phyloP scores from a whole-genome alignment of 768 basidiomycete genomes.

The Termitomyces sp. region DNA sequence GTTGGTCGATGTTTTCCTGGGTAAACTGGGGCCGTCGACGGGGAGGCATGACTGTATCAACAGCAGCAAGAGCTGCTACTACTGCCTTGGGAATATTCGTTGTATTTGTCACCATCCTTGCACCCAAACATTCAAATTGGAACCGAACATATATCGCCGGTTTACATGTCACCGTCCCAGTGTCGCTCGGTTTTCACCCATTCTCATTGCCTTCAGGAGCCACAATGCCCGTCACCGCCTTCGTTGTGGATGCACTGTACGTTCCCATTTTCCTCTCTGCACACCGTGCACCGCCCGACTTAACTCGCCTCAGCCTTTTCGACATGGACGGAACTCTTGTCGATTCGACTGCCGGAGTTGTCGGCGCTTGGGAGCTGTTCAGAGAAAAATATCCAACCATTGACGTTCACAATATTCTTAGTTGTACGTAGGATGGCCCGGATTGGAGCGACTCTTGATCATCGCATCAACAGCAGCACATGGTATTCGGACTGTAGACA shows the following conservation, averaged over 20 bases:
- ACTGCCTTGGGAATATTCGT: background rate
- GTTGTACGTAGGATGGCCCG: slow-evolving; percentile 38
- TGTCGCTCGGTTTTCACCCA: background rate
- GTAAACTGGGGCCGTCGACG: slow-evolving; percentile 72
- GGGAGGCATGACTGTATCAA: slow-evolving; percentile 58
- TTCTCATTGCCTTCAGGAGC: slow-evolving; percentile 5
- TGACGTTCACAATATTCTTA: slow-evolving; percentile 55
- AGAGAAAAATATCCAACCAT: slow-evolving; percentile 61
- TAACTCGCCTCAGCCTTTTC: slow-evolving; percentile 44
- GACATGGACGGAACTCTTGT: slow-evolving; percentile 84
- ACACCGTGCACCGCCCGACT: slow-evolving; percentile 6
- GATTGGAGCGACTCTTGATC: background rate
- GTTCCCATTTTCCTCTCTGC: slow-evolving; percentile 7
- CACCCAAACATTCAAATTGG: slow-evolving; percentile 26
- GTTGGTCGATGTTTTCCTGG: slow-evolving; percentile 82
- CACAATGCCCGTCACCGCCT: slow-evolving; percentile 29
- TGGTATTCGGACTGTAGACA: slow-evolving; percentile 81
- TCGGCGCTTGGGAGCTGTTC: slow-evolving; percentile 81
- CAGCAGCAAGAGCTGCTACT: no score
- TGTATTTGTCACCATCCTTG: slow-evolving; percentile 34
- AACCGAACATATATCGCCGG: slow-evolving; percentile 2
- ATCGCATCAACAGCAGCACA: slow-evolving; percentile 51
- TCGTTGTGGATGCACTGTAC: slow-evolving; percentile 41
- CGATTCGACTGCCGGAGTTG: slow-evolving; percentile 79
- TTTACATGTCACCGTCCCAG: background rate